These are phyloP conservation scores for Tetrapisispora iriomotensis DNA, from an alignment of 805 yeast species.

Conservation along the genomic window DNA sequence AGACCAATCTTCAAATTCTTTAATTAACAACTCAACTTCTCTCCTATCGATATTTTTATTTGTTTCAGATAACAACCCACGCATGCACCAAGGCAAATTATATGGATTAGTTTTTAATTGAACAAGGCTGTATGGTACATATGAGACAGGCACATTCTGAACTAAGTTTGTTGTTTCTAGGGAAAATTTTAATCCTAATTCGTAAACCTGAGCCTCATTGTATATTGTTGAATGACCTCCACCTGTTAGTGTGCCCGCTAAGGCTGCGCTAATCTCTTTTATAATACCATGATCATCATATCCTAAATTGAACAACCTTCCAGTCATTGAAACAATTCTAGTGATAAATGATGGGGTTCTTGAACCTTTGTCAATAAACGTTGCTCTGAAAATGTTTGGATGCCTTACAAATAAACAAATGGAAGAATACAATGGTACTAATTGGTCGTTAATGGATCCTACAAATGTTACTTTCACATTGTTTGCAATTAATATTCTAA, in stretches of 20 bases:
- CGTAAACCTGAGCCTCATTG: constrained; percentile 77
- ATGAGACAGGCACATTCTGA: constrained; percentile 31
- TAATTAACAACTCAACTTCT: constrained; percentile 51
- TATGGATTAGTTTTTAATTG: constrained; percentile 71
- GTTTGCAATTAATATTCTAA: constrained; percentile 52
- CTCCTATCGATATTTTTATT: constrained; percentile 41
- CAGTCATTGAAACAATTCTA: constrained; percentile 61
- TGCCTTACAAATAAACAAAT: constrained; percentile 73
- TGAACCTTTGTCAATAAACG: constrained; percentile 76
- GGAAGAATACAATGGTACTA: constrained; percentile 88
- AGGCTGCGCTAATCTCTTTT: constrained; percentile 65
- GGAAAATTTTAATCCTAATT: constrained; percentile 62
- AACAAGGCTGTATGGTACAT: constrained; percentile 46
- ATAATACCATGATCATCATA: constrained; percentile 77
- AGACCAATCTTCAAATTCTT: constrained; percentile 74
- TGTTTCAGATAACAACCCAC: constrained; percentile 69
- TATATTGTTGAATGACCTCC: constrained; percentile 91
- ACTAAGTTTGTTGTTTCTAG: constrained; percentile 61
- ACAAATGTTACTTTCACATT: constrained; percentile 74
- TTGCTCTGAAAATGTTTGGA: constrained; percentile 84
- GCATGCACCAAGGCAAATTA: constrained; percentile 84
- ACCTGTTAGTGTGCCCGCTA: constrained; percentile 89
- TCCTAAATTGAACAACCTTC: constrained; percentile 68
- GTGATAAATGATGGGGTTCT: constrained; percentile 73
- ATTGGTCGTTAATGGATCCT: constrained; percentile 87